Evolutionary conservation across 2,329 filamentous ascomycete species (phyloP), one percentile per base, ranked within the genome.

Genomic region (Endothia cerciana): DNA sequence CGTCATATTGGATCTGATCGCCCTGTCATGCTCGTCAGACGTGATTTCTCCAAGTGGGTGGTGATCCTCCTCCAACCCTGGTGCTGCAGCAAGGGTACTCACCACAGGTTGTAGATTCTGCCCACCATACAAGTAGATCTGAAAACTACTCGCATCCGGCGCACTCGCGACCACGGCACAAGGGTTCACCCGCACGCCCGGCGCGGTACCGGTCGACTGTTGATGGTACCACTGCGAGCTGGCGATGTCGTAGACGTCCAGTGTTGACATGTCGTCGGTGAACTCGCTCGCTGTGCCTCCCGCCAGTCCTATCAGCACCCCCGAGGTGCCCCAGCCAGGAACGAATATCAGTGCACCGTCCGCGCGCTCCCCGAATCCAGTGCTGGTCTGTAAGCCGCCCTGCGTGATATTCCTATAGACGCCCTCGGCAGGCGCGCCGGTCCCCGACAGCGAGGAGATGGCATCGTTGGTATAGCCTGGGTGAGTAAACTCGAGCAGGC

Each of bases 211-310:
- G 1, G 83, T 85, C 0, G 90, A 92, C 28, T 87, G 79, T 77
- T 93, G 91, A 72, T 90, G 89, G 73, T 91, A 92, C 91, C 91
- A 93, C 6, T 82, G 85, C 53, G 86, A 89, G 25, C 80, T 87
- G 25, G 87, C 88, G 68, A 93, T 89, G 70, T 93, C 90, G 74
- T 90, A 93, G n/a, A 94, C 86, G 70, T 94, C 90, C 47, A 94
- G 74, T 0, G 74, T 79, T 33, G 73, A 73, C 70, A 83, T 77
- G 58, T 83, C 81, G 65, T 82, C 78, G n/a, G 89, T 85, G 71
- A 91, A 93, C 57, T 85, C 82, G 57, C 13, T 62, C 10, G 88
- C 89, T 1, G 88, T 90, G 1, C 91, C 91, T 19, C 91, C 91
- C 22, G 87, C 90, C 10, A 94, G 81, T 13, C 90, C 91, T 5